Conservation (phyloP, 176 grass and related monocot genomes). For the Tuctoria greenei region DNA sequence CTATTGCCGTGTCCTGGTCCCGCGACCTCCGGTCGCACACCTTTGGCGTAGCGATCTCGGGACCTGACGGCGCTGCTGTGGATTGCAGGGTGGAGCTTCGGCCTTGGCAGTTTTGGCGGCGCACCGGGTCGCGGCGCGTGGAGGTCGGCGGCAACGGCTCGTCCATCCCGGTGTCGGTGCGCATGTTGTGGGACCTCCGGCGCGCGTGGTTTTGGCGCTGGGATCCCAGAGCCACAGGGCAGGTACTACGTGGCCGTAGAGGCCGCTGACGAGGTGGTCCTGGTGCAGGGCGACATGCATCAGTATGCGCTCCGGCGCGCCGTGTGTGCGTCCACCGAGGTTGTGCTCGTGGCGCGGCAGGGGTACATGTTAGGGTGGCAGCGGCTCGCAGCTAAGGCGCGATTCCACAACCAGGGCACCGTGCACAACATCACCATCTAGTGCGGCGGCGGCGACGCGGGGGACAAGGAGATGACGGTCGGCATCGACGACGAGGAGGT, state of each 20-base stretch:
- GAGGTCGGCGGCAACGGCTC: constrained; percentile 42
- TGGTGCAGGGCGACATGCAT: constrained; percentile 65
- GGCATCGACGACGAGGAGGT: constrained; percentile 65
- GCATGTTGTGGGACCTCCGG: constrained; percentile 80
- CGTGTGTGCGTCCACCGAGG: constrained; percentile 30
- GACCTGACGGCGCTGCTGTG: constrained; percentile 17
- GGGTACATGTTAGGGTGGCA: constrained; percentile 68
- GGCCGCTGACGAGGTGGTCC: constrained; percentile 55
- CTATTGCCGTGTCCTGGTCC: constrained; percentile 74
- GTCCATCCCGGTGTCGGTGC: too few relatives aligned
- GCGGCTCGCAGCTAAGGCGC: constrained; percentile 54
- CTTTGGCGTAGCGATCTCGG: constrained; percentile 51
- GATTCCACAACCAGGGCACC: constrained; percentile 60
- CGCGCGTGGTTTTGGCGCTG: constrained; percentile 52
- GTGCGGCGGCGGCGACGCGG: constrained; percentile 37
- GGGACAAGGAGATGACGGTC: constrained; percentile 66
- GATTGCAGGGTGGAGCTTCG: constrained; percentile 67
- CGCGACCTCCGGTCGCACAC: constrained; percentile 61
- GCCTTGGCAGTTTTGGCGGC: constrained; percentile 87
- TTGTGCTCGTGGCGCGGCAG: constrained; percentile 51
- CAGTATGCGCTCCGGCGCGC: constrained; percentile 58
- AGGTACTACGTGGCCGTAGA: constrained; percentile 66
- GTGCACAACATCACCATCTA: constrained; percentile 70
- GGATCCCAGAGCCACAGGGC: constrained; percentile 47
- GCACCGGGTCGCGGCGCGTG: constrained; percentile 52